These are phyloP conservation scores for Nicotiana otophora DNA, from an alignment of 257 asterid species.

Conservation along the genomic window DNA sequence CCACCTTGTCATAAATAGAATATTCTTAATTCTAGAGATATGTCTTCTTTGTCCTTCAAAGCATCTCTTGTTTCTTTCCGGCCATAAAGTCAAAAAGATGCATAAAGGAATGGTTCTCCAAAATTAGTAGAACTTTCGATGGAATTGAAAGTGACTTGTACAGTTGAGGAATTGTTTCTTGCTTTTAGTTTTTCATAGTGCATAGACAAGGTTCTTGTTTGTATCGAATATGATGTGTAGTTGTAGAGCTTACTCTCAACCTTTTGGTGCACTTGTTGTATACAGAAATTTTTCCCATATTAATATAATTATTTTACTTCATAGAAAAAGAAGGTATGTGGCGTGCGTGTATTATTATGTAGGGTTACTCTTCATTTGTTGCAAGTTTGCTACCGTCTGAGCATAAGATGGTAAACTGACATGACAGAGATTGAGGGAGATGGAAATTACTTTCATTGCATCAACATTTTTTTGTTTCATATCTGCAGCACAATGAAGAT, in stretches of 20 bases:
- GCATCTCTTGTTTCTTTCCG: too few relatives aligned
- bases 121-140: not conserved
- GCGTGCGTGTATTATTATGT: not conserved
- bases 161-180: not conserved
- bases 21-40: too few relatives aligned
- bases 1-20: too few relatives aligned
- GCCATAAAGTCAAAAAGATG: too few relatives aligned
- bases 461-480: constrained; percentile 98
- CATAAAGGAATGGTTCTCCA: too few relatives aligned
- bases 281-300: not conserved
- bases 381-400: not conserved
- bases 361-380: not conserved
- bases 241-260: not conserved
- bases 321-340: not conserved
- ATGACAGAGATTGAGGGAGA: constrained; percentile 12
- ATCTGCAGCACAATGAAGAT: constrained; percentile 98
- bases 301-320: not conserved
- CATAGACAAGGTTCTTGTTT: not conserved
- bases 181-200: not conserved
- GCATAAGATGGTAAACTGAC: not conserved
- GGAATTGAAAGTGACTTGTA: not conserved
- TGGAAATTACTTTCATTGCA: constrained; percentile 74
- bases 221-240: not conserved
- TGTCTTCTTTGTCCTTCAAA: too few relatives aligned
- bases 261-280: not conserved